A percentile compares a stretch with the other conserved stretches of the same genome.
phyloP scores from a whole-genome alignment of 768 basidiomycete genomes.

The Trametopsis cervina region DNA sequence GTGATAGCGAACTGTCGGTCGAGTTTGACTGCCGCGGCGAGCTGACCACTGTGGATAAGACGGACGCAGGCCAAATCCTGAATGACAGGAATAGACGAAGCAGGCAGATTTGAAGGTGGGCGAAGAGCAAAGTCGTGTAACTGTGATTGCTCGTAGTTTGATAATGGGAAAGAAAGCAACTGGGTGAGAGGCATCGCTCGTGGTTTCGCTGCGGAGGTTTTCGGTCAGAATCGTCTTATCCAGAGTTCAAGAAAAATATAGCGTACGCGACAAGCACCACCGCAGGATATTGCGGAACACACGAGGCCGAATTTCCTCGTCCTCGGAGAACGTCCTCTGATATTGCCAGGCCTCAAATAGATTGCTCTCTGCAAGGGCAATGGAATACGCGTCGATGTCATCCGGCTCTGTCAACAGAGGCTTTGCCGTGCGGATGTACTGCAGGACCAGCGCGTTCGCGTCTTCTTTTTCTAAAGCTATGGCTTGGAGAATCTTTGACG shows the following conservation, averaged over 20 bases:
- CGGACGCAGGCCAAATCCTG: slow-evolving; percentile 79
- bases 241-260: neutral
- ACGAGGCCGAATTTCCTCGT: slow-evolving; percentile 41
- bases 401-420: slow-evolving; percentile 61
- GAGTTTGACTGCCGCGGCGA: slow-evolving; percentile 67
- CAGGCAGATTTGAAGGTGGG: slow-evolving; percentile 41
- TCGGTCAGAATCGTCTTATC: neutral
- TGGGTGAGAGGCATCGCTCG: slow-evolving; percentile 50
- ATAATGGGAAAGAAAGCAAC: slow-evolving; percentile 60
- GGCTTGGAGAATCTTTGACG: slow-evolving; percentile 71
- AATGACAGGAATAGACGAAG: slow-evolving; percentile 45
- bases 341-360: slow-evolving; percentile 72
- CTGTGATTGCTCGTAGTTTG: slow-evolving; percentile 52
- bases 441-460: slow-evolving; percentile 51
- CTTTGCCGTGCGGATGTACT: slow-evolving; percentile 71
- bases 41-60: slow-evolving; percentile 65
- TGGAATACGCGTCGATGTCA: slow-evolving; percentile 63
- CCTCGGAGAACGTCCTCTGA: slow-evolving; percentile 63
- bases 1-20: slow-evolving; percentile 49
- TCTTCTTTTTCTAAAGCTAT: slow-evolving; percentile 38
- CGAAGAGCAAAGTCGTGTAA: slow-evolving; percentile 53
- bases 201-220: slow-evolving; percentile 43
- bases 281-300: slow-evolving; percentile 54
- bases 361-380: slow-evolving; percentile 60
- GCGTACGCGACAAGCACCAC: slow-evolving; percentile 68